phyloP scores from a whole-genome alignment of 202 grass and related monocot genomes.

The Panicum virgatum region DNA sequence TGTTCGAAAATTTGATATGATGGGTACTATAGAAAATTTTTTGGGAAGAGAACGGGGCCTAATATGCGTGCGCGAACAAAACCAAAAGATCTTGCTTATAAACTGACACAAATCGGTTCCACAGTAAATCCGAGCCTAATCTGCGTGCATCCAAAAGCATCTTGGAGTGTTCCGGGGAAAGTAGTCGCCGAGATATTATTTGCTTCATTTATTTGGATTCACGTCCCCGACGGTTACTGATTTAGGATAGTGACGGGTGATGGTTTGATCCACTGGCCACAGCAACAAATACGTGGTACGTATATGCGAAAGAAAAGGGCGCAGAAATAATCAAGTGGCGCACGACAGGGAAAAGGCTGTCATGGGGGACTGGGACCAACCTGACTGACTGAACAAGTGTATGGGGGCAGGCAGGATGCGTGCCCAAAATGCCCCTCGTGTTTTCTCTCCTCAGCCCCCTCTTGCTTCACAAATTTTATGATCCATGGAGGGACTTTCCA shows the following conservation, averaged over 20 bases:
- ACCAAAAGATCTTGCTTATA: background rate
- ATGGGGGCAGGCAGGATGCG: background rate
- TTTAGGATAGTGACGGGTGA: slow-evolving; percentile 20
- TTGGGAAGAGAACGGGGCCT: no score
- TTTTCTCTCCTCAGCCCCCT: background rate
- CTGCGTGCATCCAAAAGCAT: background rate
- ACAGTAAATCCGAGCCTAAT: background rate
- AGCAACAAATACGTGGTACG: slow-evolving; percentile 4
- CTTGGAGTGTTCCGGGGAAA: background rate
- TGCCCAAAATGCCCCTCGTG: slow-evolving; percentile 4
- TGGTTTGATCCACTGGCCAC: slow-evolving; percentile 10
- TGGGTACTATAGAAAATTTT: no score
- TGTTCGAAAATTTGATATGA: no score
- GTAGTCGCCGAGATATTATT: background rate
- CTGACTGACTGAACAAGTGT: background rate
- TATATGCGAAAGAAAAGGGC: background rate
- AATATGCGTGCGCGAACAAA: background rate
- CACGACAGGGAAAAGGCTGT: slow-evolving; percentile 25
- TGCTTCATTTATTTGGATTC: background rate
- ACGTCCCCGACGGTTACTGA: no score
- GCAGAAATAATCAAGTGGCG: slow-evolving; percentile 6
- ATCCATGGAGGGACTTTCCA: background rate
- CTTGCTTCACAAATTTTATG: background rate
- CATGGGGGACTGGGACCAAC: background rate
- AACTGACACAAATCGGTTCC: background rate